Conservation (phyloP, 208 protist genomes). For the Naegleria gruberi region DNA sequence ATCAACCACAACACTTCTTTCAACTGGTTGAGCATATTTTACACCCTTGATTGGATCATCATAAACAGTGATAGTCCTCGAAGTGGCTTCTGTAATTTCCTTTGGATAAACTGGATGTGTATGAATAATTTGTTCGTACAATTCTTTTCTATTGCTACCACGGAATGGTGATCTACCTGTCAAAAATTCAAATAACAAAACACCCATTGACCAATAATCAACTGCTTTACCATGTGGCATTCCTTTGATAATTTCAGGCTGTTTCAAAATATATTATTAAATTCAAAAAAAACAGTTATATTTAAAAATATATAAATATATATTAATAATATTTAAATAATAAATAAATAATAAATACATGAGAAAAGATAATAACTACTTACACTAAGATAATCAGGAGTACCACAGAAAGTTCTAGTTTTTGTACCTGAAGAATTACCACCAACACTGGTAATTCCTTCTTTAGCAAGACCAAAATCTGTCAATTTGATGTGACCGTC, state of each 20-base stretch:
- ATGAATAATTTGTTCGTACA: slow-evolving; percentile 37
- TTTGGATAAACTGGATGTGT: background rate
- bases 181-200: slow-evolving; percentile 85
- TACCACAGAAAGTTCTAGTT: slow-evolving; percentile 78
- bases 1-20: background rate
- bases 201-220: slow-evolving; percentile 89
- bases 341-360: too few relatives aligned
- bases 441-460: slow-evolving; percentile 32
- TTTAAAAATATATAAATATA: too few relatives aligned
- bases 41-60: background rate
- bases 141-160: slow-evolving; percentile 21
- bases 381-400: slow-evolving; percentile 73
- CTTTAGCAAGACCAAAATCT: slow-evolving; percentile 65
- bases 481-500: slow-evolving; percentile 69
- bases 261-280: slow-evolving; percentile 22
- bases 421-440: slow-evolving; percentile 41
- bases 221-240: slow-evolving; percentile 64
- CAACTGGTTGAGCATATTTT: background rate
- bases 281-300: too few relatives aligned
- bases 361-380: background rate
- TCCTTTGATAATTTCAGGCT: slow-evolving; percentile 75
- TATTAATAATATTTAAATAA: too few relatives aligned
- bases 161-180: slow-evolving; percentile 58
- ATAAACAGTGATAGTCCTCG: background rate
- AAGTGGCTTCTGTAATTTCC: slow-evolving; percentile 33